These are phyloP conservation scores for Thermomucor indicae-seudaticae DNA, from an alignment of 371 early-diverging fungal genomes.

Conservation along the genomic window DNA sequence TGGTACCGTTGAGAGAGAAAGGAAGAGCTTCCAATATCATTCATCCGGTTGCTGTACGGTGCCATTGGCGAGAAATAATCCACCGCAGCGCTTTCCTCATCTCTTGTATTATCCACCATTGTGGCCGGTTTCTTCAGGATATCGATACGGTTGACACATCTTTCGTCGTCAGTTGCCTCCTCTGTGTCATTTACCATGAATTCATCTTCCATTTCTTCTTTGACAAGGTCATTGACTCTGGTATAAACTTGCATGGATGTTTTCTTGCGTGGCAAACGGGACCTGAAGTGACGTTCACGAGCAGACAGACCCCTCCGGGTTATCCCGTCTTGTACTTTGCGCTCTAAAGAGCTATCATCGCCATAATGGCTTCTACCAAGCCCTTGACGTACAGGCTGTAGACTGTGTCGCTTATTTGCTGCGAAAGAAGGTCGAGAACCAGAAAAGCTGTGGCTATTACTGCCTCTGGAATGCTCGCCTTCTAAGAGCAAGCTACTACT, in stretches of 20 bases:
- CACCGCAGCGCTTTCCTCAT: conserved; percentile 7
- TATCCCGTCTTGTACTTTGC: background rate
- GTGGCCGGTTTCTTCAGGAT: too few relatives aligned
- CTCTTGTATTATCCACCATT: conserved; percentile 27
- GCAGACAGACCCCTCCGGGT: background rate
- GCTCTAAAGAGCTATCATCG: background rate
- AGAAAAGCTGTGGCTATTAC: background rate
- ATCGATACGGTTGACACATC: too few relatives aligned
- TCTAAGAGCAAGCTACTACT: background rate
- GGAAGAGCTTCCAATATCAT: conserved; percentile 3
- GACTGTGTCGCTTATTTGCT: background rate
- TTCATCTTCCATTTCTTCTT: conserved; percentile 63
- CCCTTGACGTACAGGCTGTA: too few relatives aligned
- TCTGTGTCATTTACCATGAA: conserved; percentile 40
- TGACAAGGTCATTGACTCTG: conserved; percentile 57
- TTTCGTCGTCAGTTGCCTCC: conserved; percentile 28
- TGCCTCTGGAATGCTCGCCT: background rate
- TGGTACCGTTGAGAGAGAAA: conserved; percentile 10
- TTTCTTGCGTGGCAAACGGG: conserved; percentile 40
- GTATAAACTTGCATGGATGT: conserved; percentile 64
- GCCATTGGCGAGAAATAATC: conserved; percentile 41
- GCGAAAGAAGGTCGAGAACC: background rate
- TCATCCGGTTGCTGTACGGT: conserved; percentile 22
- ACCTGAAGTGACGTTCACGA: conserved; percentile 24
- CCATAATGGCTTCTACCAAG: too few relatives aligned